phyloP scores from a whole-genome alignment of 2,329 filamentous ascomycete genomes.

The Lecanicillium sp. region DNA sequence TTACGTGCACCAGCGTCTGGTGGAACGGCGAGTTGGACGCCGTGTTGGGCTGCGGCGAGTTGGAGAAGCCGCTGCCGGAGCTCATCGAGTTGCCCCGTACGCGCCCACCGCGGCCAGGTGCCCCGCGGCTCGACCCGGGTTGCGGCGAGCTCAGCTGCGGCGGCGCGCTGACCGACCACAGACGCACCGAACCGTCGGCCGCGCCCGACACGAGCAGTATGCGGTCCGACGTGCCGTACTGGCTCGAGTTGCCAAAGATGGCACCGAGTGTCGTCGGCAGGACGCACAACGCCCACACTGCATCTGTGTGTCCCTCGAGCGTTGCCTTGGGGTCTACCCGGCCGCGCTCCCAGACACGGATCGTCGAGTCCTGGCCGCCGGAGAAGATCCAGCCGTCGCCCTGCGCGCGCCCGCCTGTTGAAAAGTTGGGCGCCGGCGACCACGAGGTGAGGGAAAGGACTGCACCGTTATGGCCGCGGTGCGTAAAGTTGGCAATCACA shows the following conservation, averaged over 20 bases:
- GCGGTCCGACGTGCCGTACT: constrained; percentile 75
- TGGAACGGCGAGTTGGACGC: constrained; percentile 83
- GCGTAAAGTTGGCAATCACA: constrained; percentile 89
- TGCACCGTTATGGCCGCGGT: constrained; percentile 85
- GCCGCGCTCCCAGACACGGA: constrained; percentile 92
- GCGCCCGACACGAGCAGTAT: constrained; percentile 87
- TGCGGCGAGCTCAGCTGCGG: constrained; percentile 80
- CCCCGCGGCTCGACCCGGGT: constrained; percentile 56
- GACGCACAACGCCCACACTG: constrained; percentile 92
- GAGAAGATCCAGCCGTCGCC: constrained; percentile 99
- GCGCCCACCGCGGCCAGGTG: constrained; percentile 57
- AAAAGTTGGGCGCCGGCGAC: constrained; percentile 81
- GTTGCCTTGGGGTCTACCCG: constrained; percentile 93
- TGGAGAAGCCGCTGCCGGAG: constrained; percentile 86
- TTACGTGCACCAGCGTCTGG: constrained; percentile 82
- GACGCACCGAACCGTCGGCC: constrained; percentile 83
- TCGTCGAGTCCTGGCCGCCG: constrained; percentile 86
- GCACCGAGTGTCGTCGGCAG: constrained; percentile 75
- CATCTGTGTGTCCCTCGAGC: constrained; percentile 88
- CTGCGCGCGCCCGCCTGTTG: constrained; percentile 77
- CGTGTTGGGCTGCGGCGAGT: constrained; percentile 80
- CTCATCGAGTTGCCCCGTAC: constrained; percentile 89
- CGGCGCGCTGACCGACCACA: constrained; percentile 91
- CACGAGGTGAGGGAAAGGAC: constrained; percentile 84
- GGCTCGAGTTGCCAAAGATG: constrained; percentile 69